phyloP scores from a whole-genome alignment of 345 rosid species.

The Linum lewisii region DNA sequence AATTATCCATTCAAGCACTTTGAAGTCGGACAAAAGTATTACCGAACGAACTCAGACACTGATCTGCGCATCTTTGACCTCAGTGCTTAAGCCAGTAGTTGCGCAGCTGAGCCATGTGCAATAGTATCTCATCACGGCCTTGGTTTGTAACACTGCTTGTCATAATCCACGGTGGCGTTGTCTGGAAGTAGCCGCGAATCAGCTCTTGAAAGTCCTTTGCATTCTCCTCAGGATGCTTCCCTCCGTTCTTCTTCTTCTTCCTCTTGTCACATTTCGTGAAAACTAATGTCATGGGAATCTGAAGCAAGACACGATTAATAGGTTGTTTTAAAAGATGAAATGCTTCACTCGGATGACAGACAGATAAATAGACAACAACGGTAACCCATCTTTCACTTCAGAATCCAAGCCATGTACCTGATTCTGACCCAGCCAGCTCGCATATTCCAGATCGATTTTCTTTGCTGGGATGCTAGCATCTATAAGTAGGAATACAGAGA shows the following conservation, averaged over 20 bases:
- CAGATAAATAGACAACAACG: not conserved
- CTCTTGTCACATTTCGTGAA: constrained; percentile 97
- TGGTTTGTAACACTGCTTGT: constrained; percentile 93
- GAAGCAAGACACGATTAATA: constrained; percentile 3
- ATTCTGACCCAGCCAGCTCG: constrained; percentile 95
- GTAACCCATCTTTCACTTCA: not conserved
- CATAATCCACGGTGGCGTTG: constrained; percentile 97
- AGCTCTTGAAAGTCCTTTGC: constrained; percentile 65
- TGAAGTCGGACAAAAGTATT: no score
- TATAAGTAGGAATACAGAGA: constrained; percentile 78
- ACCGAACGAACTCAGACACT: no score
- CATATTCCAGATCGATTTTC: constrained; percentile 84
- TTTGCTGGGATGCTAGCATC: constrained; percentile 94
- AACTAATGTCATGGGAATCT: constrained; percentile 91
- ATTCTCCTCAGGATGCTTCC: constrained; percentile 79
- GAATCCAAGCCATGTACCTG: constrained; percentile 42
- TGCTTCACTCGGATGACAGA: not conserved
- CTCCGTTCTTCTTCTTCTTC: constrained; percentile 88
- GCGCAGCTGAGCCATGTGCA: constrained; percentile 93
- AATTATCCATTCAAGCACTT: no score
- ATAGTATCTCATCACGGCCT: constrained; percentile 91
- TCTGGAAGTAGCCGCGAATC: constrained; percentile 63
- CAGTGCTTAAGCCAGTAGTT: constrained; percentile 90
- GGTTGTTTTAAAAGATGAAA: not conserved
- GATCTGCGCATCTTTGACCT: not conserved